Conservation (phyloP, 106 monocot species). For the Dactylorhiza incarnata region DNA sequence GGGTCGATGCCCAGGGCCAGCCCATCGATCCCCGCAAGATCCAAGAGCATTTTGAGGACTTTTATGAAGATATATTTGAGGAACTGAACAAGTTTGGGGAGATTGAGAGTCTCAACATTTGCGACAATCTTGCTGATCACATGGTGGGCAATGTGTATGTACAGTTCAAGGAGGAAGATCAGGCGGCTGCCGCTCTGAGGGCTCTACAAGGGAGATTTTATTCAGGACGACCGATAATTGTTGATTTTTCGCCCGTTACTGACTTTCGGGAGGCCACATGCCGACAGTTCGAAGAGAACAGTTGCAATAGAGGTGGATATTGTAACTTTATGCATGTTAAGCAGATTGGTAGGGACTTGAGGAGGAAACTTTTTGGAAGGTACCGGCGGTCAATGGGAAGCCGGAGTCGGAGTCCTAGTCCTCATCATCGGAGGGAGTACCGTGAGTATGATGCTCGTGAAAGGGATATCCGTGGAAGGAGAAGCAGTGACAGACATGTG, state of each 20-base stretch:
- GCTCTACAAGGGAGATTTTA: slow-evolving; percentile 65
- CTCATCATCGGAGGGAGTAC: slow-evolving; percentile 18
- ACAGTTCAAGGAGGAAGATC: slow-evolving; percentile 63
- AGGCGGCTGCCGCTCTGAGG: slow-evolving; percentile 49
- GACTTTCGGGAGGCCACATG: slow-evolving; percentile 74
- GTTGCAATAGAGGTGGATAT: slow-evolving; percentile 71
- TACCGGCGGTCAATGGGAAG: slow-evolving; percentile 23
- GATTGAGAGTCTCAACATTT: slow-evolving; percentile 61
- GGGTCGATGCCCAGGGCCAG: slow-evolving; percentile 54
- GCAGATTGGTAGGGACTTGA: slow-evolving; percentile 56
- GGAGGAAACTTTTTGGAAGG: slow-evolving; percentile 54
- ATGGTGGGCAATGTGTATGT: slow-evolving; percentile 79
- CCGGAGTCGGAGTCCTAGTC: slow-evolving; percentile 34
- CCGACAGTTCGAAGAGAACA: slow-evolving; percentile 68
- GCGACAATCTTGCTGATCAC: slow-evolving; percentile 74
- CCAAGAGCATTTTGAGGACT: slow-evolving; percentile 78
- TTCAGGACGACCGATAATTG: slow-evolving; percentile 64
- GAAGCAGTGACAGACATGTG: slow-evolving; percentile 19
- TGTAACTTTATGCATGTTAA: slow-evolving; percentile 84
- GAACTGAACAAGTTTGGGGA: slow-evolving; percentile 68
- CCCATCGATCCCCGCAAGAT: slow-evolving; percentile 62
- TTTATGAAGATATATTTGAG: slow-evolving; percentile 67
- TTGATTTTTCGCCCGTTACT: slow-evolving; percentile 63
- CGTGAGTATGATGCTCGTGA: slow-evolving; percentile 13
- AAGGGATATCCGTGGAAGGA: slow-evolving; percentile 9